Conservation (phyloP, 257 asterid genomes). For the Solanum chilense region DNA sequence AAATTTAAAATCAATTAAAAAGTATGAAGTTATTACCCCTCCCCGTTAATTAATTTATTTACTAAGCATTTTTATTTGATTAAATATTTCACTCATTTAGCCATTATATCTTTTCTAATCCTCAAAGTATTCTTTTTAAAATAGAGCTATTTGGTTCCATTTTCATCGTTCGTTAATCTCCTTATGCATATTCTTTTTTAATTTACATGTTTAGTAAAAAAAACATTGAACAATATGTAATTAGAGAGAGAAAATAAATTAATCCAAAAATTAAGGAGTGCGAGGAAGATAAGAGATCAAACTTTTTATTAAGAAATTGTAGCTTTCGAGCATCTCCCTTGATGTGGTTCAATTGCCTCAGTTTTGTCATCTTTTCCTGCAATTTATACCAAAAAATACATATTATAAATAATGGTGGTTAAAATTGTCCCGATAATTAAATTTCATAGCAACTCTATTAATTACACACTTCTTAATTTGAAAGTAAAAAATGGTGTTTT, state of each 20-base stretch:
- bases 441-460: not conserved
- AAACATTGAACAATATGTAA: not conserved
- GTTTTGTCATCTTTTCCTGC: slow-evolving; percentile 43
- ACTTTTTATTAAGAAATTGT: slow-evolving; percentile 44
- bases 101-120: not conserved
- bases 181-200: not conserved
- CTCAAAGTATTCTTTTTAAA: not conserved
- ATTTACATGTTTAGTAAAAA: not conserved
- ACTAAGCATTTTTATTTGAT: too few relatives aligned
- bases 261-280: not conserved
- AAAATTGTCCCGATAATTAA: not conserved
- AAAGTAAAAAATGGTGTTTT: too few relatives aligned
- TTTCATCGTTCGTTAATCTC: not conserved
- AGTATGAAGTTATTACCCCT: not conserved
- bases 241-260: not conserved
- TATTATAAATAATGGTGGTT: not conserved
- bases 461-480: not conserved
- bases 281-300: not conserved
- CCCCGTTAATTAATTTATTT: not conserved
- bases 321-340: slow-evolving; percentile 32
- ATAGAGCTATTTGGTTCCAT: not conserved
- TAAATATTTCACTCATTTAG: not conserved
- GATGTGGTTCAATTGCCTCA: slow-evolving; percentile 24
- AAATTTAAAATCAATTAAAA: not conserved
- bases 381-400: not conserved